phyloP scores from a whole-genome alignment of 495 filamentous ascomycete genomes.

The Beverwykella pulmonaria region DNA sequence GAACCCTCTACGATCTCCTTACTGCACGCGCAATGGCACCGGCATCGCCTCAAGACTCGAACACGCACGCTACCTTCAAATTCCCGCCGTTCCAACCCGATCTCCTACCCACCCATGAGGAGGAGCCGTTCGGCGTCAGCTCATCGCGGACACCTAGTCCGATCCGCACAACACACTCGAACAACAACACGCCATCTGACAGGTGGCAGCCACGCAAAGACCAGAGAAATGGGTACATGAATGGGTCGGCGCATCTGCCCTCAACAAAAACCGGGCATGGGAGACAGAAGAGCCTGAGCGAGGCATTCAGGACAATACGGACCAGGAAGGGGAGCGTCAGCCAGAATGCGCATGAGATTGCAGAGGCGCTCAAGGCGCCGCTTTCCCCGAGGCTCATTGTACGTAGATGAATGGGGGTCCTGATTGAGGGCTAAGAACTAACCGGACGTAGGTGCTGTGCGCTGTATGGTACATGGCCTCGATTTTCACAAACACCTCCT shows the following conservation, averaged over 20 bases:
- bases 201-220: slow-evolving; percentile 58
- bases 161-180: slow-evolving; percentile 8
- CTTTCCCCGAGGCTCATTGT: slow-evolving; percentile 85
- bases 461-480: slow-evolving; percentile 92
- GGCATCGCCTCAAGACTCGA: slow-evolving; percentile 27
- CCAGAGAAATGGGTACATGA: slow-evolving; percentile 51
- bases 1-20: slow-evolving; percentile 3
- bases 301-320: slow-evolving; percentile 79
- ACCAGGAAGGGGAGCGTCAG: slow-evolving; percentile 78
- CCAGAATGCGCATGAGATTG: slow-evolving; percentile 90
- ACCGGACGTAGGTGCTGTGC: slow-evolving; percentile 66
- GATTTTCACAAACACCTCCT: slow-evolving; percentile 94
- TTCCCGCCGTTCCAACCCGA: slow-evolving; percentile 40
- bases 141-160: slow-evolving; percentile 35
- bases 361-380: slow-evolving; percentile 85
- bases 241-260: slow-evolving; percentile 50
- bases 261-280: slow-evolving; percentile 51
- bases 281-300: slow-evolving; percentile 80
- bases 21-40: slow-evolving; percentile 30
- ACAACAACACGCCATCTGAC: slow-evolving; percentile 35
- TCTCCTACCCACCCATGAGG: slow-evolving; percentile 37
- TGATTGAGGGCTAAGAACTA: slow-evolving; percentile 16
- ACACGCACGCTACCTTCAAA: slow-evolving; percentile 33
- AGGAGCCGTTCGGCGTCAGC: slow-evolving; percentile 26
- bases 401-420: slow-evolving; percentile 48